Base-by-base conservation (phyloP, 306 rosid species). In the Citrullus mucosospermus region DNA sequence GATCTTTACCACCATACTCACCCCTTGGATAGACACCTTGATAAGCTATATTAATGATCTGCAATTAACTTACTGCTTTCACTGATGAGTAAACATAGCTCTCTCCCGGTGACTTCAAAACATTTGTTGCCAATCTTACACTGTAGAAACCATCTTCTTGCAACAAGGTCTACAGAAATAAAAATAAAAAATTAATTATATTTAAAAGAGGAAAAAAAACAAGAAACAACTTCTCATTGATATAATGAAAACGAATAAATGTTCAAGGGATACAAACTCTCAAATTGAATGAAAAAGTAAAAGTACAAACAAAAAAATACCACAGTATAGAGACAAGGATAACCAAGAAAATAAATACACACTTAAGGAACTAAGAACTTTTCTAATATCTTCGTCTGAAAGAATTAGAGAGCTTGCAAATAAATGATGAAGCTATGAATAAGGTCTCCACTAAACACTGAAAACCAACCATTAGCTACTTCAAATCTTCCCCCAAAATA, bases 51-150 rank as follows among this genome's bases (percentile, higher is more conserved):
- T 14, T 28, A 71, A 71, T 71, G 17, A 71, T 48, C 76, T 71
- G 22, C 59, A 71, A 6, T 71, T 30, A 46, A 84, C 95, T 92
- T 79, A 89, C 97, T 38, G 97, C 96, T 87, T 92, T 95, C 81
- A 92, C 92, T 0, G 98, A 92, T 22, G 98, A 95, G 76, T 88
- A 81, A 78, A 91, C 86, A 72, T 84, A 87, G 46, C 88, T 93
- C 82, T 85, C 82, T 41, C 93, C 97, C 2, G 97, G 90, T 75
- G 97, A 86, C 76, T 78, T 85, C 85, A 85, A 79, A 70, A 89
- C 92, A 86, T 88, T 89, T 82, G 96, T 92, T 48, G 97, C 90
- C 88, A 95, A 77, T 81, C 98, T 92, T 73, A 95, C 91, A 83
- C 76, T 88, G 76, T 91, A 95, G 85, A 95, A 95, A 83, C 90